Percentiles rank a stretch among this genome's conserved stretches.
Conservation (phyloP, 345 rosid genomes). For the Rhodamnia argentea region DNA sequence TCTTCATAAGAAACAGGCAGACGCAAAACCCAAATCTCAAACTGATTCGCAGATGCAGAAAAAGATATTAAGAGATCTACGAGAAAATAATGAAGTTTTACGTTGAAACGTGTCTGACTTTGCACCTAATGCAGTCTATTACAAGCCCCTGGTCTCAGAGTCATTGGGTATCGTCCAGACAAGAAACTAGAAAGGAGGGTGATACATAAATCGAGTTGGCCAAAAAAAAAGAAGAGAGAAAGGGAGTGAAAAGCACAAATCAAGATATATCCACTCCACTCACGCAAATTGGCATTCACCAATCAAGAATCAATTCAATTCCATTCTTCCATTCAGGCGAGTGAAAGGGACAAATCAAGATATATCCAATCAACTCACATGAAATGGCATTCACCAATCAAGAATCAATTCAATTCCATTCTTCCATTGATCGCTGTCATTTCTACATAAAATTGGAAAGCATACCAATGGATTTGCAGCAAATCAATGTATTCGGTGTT, state of each 20-base stretch:
- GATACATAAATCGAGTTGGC: background rate
- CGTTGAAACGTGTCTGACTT: too few relatives aligned
- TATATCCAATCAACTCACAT: background rate
- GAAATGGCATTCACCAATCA: background rate
- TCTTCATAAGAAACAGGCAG: too few relatives aligned
- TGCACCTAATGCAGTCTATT: background rate
- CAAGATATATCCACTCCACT: background rate
- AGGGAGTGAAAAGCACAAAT: background rate
- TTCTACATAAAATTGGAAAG: background rate
- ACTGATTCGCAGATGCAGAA: too few relatives aligned
- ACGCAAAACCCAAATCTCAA: too few relatives aligned
- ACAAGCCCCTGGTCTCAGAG: background rate
- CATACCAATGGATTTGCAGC: constrained; percentile 81
- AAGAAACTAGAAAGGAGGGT: background rate
- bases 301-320: background rate
- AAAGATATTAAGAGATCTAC: too few relatives aligned
- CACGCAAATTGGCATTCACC: background rate
- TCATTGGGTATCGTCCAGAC: background rate
- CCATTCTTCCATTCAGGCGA: background rate
- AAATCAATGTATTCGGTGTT: constrained; percentile 79
- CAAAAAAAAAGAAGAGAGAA: background rate
- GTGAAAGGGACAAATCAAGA: background rate
- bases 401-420: background rate
- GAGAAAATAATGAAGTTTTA: too few relatives aligned
- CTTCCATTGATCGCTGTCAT: background rate